phyloP scores from a whole-genome alignment of 1,284 basidiomycete genomes.

The Leccinum griseonigrum region DNA sequence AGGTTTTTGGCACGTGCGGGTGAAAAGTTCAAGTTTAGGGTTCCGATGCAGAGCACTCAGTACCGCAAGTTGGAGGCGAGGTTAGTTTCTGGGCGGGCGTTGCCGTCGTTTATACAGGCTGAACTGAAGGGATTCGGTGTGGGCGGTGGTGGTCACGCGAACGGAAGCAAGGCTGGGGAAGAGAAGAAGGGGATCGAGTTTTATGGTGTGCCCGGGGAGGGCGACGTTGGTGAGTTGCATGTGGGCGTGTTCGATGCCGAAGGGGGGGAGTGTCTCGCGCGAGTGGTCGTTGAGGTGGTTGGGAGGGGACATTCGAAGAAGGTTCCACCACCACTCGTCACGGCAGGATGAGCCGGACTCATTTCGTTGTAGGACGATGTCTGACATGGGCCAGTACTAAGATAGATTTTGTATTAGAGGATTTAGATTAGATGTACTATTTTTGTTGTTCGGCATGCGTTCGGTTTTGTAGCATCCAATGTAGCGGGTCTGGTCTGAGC shows the following conservation, averaged over 20 bases:
- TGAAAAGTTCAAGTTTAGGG: constrained; percentile 60
- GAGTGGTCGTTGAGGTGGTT: constrained; percentile 58
- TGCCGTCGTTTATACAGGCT: constrained; percentile 58
- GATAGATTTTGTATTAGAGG: constrained; percentile 12
- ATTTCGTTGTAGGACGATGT: constrained; percentile 14
- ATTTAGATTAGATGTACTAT: constrained; percentile 11
- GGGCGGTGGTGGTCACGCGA: not conserved
- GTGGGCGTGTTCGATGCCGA: constrained; percentile 55
- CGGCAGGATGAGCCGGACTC: constrained; percentile 29
- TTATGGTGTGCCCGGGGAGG: constrained; percentile 49
- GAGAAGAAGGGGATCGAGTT: constrained; percentile 52
- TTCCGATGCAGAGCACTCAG: constrained; percentile 37
- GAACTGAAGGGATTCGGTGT: constrained; percentile 43
- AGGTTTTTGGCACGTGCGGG: constrained; percentile 54
- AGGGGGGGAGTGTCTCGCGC: constrained; percentile 50
- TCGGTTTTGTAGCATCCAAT: constrained; percentile 23
- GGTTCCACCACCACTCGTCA: constrained; percentile 14
- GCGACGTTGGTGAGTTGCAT: constrained; percentile 54
- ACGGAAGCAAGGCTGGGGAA: constrained; percentile 19
- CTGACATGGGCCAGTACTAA: constrained; percentile 5
- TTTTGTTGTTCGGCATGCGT: constrained; percentile 19
- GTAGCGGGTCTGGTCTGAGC: not conserved
- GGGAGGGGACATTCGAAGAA: constrained; percentile 37
- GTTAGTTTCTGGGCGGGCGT: constrained; percentile 48
- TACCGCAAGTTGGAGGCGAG: constrained; percentile 44